A percentile compares a stretch with the other conserved stretches of the same genome.
phyloP scores from a whole-genome alignment of 257 asterid species.

The Leonotis leonurus region DNA sequence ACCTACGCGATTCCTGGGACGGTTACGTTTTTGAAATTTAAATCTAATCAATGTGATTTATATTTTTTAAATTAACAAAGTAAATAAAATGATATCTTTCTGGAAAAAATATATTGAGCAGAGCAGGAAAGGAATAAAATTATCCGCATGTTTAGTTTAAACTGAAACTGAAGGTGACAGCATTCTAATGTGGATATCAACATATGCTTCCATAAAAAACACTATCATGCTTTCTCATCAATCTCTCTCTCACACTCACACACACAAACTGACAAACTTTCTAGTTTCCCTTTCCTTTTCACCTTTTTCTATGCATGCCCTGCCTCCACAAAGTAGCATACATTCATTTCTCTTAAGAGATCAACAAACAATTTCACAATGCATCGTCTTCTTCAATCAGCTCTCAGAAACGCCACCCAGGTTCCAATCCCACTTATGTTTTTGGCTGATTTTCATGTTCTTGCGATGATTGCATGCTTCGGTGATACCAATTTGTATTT shows the following conservation, averaged over 20 bases:
- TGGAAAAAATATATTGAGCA: no score
- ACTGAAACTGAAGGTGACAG: constrained; percentile 1
- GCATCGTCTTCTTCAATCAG: constrained; percentile 45
- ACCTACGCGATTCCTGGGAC: no score
- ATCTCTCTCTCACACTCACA: background rate
- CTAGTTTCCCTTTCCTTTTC: background rate
- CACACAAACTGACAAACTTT: background rate
- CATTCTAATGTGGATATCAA: background rate
- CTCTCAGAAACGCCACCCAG: constrained; percentile 41
- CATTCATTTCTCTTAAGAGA: background rate
- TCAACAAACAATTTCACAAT: constrained; percentile 8
- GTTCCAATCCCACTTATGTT: constrained; percentile 29
- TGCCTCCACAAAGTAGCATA: background rate
- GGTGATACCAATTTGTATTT: background rate
- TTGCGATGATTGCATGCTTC: constrained; percentile 4
- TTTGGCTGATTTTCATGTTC: no score
- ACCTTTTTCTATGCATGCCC: background rate
- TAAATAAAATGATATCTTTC: no score
- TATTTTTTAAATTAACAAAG: no score
- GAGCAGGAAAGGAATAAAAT: no score
- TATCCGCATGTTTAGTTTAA: no score
- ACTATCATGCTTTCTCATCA: background rate
- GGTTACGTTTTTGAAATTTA: no score
- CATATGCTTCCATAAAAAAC: background rate
- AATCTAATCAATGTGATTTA: no score